Percentiles rank a stretch among this genome's conserved stretches.
phyloP scores from a whole-genome alignment of 176 grass and related monocot species.

The Carex parvula region DNA sequence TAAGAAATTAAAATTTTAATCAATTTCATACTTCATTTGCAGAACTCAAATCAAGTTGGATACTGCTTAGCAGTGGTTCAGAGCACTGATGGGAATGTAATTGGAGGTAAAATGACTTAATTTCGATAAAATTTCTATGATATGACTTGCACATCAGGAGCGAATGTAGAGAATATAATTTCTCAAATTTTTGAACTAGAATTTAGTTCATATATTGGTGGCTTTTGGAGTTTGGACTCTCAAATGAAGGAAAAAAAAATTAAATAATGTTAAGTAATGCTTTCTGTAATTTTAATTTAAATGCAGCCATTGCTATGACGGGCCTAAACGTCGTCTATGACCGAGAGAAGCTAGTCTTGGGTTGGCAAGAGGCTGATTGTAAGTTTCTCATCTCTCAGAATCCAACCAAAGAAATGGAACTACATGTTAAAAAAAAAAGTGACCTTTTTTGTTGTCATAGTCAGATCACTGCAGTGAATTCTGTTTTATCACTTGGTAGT shows the following conservation, averaged over 20 bases:
- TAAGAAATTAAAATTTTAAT: background rate
- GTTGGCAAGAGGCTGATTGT: slow-evolving; percentile 67
- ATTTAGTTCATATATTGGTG: background rate
- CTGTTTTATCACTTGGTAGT: background rate
- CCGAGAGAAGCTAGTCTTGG: slow-evolving; percentile 42
- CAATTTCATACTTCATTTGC: background rate
- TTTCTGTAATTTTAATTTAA: background rate
- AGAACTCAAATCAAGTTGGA: background rate
- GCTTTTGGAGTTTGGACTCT: background rate
- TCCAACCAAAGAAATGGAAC: background rate
- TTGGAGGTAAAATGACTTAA: slow-evolving; percentile 39
- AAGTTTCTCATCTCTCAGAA: background rate
- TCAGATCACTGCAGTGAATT: background rate
- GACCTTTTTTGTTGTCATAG: background rate
- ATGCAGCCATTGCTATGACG: slow-evolving; percentile 72
- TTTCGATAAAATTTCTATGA: background rate
- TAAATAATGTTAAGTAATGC: background rate
- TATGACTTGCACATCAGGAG: background rate
- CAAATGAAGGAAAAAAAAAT: background rate
- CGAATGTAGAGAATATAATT: background rate
- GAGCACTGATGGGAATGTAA: slow-evolving; percentile 43
- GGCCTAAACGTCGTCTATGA: slow-evolving; percentile 60
- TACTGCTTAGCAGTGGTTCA: slow-evolving; percentile 49
- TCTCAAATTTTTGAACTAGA: background rate
- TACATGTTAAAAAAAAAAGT: background rate